These are phyloP conservation scores for Clathrospora elynae DNA, from an alignment of 2,329 filamentous ascomycete species.

Conservation along the genomic window DNA sequence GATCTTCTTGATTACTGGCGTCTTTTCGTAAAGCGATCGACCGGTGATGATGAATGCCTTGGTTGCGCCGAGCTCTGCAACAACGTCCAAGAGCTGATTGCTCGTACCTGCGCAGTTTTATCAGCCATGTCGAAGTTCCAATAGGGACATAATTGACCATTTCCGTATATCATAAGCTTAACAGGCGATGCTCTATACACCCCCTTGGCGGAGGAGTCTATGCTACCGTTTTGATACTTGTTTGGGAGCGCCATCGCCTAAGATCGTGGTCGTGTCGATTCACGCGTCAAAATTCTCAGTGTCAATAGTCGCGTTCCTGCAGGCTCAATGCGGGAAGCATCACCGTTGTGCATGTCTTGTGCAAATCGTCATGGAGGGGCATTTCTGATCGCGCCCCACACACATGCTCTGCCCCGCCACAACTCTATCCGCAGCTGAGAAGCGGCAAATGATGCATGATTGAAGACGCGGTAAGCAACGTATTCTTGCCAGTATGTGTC, in stretches of 20 bases:
- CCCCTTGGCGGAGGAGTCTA: constrained; percentile 42
- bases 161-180: constrained; percentile 48
- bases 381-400: constrained; percentile 39
- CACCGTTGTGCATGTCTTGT: constrained; percentile 9
- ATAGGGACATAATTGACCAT: constrained; percentile 22
- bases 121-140: constrained; percentile 2
- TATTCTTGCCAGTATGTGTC: constrained; percentile 3
- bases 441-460: constrained; percentile 29
- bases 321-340: constrained; percentile 11
- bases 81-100: constrained; percentile 38
- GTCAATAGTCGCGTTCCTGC: constrained; percentile 10
- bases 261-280: neutral
- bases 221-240: constrained; percentile 43
- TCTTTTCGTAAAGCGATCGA: constrained; percentile 60
- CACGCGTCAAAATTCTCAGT: constrained; percentile 6
- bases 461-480: constrained; percentile 14
- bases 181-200: constrained; percentile 45
- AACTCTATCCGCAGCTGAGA: constrained; percentile 18
- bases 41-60: constrained; percentile 64
- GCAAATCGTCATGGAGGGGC: constrained; percentile 39
- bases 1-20: constrained; percentile 58
- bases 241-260: constrained; percentile 39
- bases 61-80: constrained; percentile 44
- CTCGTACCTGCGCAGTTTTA: constrained; percentile 34
- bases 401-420: constrained; percentile 37